phyloP scores from a whole-genome alignment of 345 rosid species.

The Gossypium anomalum region DNA sequence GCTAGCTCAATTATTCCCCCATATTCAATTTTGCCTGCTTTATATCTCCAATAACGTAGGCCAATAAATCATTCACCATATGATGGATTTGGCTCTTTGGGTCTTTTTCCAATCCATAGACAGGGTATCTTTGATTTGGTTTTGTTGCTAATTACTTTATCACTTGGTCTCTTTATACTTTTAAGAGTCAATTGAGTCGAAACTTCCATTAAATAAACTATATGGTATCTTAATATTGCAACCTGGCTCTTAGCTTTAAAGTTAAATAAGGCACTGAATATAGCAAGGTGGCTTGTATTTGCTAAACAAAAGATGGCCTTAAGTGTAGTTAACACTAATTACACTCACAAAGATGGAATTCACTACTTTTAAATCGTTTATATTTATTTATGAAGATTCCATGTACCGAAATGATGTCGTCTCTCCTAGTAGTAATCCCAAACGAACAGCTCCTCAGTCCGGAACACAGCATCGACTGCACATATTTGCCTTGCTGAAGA shows the following conservation, averaged over 20 bases:
- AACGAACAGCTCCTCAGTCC: slow-evolving; percentile 59
- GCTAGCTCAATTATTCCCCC: slow-evolving; percentile 4
- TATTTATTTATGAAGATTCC: not conserved
- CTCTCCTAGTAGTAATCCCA: slow-evolving; percentile 32
- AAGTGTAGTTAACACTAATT: not conserved
- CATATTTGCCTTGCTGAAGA: slow-evolving; percentile 63
- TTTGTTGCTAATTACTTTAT: too few relatives aligned
- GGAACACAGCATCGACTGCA: slow-evolving; percentile 54
- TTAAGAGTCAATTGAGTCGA: not conserved
- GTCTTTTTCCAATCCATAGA: not conserved
- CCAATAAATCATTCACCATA: slow-evolving; percentile 1
- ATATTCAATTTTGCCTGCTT: not conserved
- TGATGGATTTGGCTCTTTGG: not conserved
- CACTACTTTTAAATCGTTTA: not conserved
- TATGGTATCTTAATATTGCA: slow-evolving; percentile 5
- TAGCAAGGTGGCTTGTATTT: not conserved
- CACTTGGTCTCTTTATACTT: too few relatives aligned
- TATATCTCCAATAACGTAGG: too few relatives aligned
- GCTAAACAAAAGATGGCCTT: not conserved
- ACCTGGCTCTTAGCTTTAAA: slow-evolving; percentile 5
- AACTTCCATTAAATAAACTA: not conserved
- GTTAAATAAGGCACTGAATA: not conserved
- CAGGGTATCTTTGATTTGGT: too few relatives aligned
- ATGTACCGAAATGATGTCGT: not conserved
- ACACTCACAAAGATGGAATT: not conserved